Evolutionary conservation across 73 alveolate species (phyloP).

Genomic region (Durusdinium trenchii): DNA sequence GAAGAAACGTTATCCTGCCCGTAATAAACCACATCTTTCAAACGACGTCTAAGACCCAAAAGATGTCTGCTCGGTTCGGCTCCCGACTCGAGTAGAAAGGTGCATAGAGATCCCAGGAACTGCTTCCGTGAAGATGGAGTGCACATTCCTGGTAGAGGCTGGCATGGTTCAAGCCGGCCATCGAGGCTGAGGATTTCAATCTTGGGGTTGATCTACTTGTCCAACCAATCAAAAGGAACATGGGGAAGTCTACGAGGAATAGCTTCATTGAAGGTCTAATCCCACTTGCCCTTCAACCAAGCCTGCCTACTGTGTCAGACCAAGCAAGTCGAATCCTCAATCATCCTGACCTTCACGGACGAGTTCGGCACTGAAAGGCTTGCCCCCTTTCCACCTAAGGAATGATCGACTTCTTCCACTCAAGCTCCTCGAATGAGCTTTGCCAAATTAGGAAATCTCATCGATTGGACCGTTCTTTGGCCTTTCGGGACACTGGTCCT

Average conservation of each 20-base stretch:
- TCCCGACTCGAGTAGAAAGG: conserved; percentile 97
- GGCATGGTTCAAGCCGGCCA: background rate
- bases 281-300: background rate
- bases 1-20: background rate
- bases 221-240: background rate
- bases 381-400: background rate
- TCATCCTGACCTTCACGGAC: too few species aligned
- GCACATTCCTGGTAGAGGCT: conserved; percentile 19
- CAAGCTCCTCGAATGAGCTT: too few species aligned
- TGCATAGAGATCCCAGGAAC: conserved; percentile 85
- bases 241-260: too few species aligned
- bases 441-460: background rate
- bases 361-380: background rate
- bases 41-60: background rate
- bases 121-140: conserved; percentile 75
- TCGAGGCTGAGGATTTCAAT: background rate
- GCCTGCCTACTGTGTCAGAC: background rate
- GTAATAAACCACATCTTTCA: background rate
- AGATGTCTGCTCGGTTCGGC: background rate
- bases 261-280: background rate
- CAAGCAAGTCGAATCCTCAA: background rate
- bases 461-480: background rate
- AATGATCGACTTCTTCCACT: too few species aligned
- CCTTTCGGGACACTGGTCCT: background rate
- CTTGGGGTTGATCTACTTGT: background rate